Evolutionary conservation across 116 monocot genomes (phyloP), one percentile per base, ranked within the genome.

Genomic region (Dioscorea cayenensis): DNA sequence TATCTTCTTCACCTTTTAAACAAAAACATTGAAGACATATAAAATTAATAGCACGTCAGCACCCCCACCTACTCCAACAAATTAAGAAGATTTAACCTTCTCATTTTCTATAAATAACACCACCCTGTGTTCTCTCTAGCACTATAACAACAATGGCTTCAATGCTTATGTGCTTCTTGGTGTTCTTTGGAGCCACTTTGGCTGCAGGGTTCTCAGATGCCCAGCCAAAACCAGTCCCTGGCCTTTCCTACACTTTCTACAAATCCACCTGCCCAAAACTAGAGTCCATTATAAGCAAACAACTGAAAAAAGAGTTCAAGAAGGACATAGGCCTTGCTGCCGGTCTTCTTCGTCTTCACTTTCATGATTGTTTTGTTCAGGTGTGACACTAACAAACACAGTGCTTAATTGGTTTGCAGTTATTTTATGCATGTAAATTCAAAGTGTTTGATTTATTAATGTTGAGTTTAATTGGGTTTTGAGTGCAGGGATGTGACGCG

Each of bases 401-500:
- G 32, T 32, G 32, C 25, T 25, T 25, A 25, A 25, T 43, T 43
- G 43, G 43, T 9, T 43, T 43, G 7, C 12, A 12, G 7, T 36
- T 66, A 3, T 11, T 43, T 65, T 25, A 25, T 66, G 55, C 14
- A 55, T 2, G 19, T 2, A 18, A n/a, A n/a, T n/a, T n/a, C n/a
- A n/a, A 55, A n/a, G 43, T 43, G 43, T 43, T 43, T 43, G 43
- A 43, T 43, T 25, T 25, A 25, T 7, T 43, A 5, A 55, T 5
- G n/a, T 5, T 18, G 16, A 19, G 0, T 14, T 48, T 20, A 25
- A 1, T 25, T 25, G 32, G 32, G 32, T 32, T 32, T 32, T 32
- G 32, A 23, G 13, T 35, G 68, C 51, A 82, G 82, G 87, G 87
- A 0, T 87, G 87, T 52, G 87, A 87, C 49, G 87, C 68, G 27